These are phyloP conservation scores for Silene coronaria DNA, from an alignment of 179 eudicot genomes.

Conservation along the genomic window DNA sequence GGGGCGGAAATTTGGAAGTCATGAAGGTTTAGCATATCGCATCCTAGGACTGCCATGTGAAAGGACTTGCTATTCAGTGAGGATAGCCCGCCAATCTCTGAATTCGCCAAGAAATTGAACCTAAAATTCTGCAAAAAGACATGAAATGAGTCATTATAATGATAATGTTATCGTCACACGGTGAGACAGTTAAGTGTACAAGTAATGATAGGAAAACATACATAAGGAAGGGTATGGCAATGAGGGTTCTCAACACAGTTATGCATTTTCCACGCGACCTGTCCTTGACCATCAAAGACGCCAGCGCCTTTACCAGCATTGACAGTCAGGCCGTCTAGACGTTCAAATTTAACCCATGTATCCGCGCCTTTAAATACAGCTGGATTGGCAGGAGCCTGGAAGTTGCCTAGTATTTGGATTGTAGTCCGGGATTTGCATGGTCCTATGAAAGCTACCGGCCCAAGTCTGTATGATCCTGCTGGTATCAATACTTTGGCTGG, in stretches of 20 bases:
- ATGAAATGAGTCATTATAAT: neutral
- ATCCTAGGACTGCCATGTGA: conserved; percentile 32
- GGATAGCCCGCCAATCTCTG: conserved; percentile 27
- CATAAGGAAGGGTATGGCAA: conserved; percentile 34
- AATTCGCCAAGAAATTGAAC: conserved; percentile 28
- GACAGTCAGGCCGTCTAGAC: conserved; percentile 19
- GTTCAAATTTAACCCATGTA: conserved; percentile 33
- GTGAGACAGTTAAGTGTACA: too few relatives aligned
- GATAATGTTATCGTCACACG: too few relatives aligned
- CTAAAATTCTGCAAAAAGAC: conserved; percentile 28
- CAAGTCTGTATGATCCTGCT: conserved; percentile 21
- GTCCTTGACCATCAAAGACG: conserved; percentile 30
- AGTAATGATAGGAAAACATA: too few relatives aligned
- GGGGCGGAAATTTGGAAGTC: conserved; percentile 32
- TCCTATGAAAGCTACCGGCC: conserved; percentile 23
- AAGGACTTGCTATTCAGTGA: conserved; percentile 40
- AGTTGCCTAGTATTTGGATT: conserved; percentile 27
- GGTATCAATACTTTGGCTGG: conserved; percentile 30
- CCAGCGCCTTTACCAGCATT: conserved; percentile 16
- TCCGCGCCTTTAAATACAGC: conserved; percentile 22
- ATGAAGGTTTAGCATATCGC: conserved; percentile 24
- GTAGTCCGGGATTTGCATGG: conserved; percentile 36
- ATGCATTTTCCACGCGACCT: conserved; percentile 30
- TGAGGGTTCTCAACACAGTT: conserved; percentile 26
- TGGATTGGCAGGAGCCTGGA: conserved; percentile 30